phyloP scores from a whole-genome alignment of 371 early-diverging fungal species.

The Zychaea mexicana region DNA sequence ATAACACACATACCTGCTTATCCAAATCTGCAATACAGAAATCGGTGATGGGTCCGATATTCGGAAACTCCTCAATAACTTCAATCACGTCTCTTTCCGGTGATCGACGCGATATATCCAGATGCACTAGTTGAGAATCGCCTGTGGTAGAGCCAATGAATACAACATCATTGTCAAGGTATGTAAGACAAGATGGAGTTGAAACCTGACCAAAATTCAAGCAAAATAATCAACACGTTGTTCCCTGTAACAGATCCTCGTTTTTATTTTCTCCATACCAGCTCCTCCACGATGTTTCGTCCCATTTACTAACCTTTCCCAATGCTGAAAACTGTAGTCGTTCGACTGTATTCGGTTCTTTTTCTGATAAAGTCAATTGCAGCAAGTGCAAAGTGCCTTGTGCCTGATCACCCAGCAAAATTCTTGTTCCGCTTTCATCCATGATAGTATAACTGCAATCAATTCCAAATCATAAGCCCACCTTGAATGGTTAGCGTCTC shows the following conservation, averaged over 20 bases:
- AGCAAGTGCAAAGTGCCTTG: conserved; percentile 67
- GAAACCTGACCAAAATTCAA: too few species aligned
- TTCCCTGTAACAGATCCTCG: too few species aligned
- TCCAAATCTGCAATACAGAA: conserved; percentile 85
- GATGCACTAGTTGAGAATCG: conserved; percentile 79
- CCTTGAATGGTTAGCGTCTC: too few species aligned
- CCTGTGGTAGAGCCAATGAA: conserved; percentile 87
- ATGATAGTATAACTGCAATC: conserved; percentile 46
- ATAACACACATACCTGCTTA: conserved; percentile 52
- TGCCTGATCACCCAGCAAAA: conserved; percentile 74
- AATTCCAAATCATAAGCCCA: neutral
- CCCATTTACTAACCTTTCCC: neutral
- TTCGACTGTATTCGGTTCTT: neutral
- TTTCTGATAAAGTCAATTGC: conserved; percentile 18
- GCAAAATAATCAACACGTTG: too few species aligned
- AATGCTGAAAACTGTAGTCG: neutral
- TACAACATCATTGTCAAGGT: conserved; percentile 75
- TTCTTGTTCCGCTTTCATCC: conserved; percentile 59
- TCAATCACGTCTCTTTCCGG: conserved; percentile 24
- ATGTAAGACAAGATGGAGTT: conserved; percentile 71
- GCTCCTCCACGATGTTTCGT: neutral
- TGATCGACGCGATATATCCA: conserved; percentile 21
- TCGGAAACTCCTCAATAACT: conserved; percentile 67
- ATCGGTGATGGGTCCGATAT: conserved; percentile 86
- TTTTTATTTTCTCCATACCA: too few species aligned